Base-by-base conservation (phyloP, 1,284 basidiomycete species). In the Cronartium quercuum region DNA sequence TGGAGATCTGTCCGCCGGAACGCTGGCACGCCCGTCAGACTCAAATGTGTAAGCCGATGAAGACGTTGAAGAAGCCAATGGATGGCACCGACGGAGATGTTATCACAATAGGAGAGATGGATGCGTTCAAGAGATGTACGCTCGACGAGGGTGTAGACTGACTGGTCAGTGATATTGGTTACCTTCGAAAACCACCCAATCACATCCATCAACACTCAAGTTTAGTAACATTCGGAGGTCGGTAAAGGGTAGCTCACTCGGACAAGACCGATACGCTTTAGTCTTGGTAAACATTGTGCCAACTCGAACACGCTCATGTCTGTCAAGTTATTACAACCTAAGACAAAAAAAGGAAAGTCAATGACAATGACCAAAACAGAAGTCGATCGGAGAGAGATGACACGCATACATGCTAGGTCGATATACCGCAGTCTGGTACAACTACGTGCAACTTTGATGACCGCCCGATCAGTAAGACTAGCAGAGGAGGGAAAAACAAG, bases 81-180 rank as follows among this genome's bases (percentile, higher is more conserved):
- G 66, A 98, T 88, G 13, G 94, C 94, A 81, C 90, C 87, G 77
- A 98, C 91, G 4, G 90, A 88, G 76, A 99, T 90, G 79, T 96
- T 92, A 80, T 97, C 92, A 83, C 96, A 99, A 82, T 98, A 98
- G 1, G 93, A 96, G 34, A 99, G 85, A 82, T 99, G 96, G 40
- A 99, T 92, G 42, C 96, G 88, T 81, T 99, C 96, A 29, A 98
- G 86, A 38, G 80, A 81, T 1, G 92, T 91, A 7, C 85, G 82
- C 58, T 84, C 84, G 3, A 89, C 91, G 9, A 99, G 86, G 0
- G 92, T 87, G 79, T 91, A 91, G 37, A 98, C 89, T 0, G 92
- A 92, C 79, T 92, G 88, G 80, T 98, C 95, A 2, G 96, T 98
- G 68, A 99, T 84, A 79, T 94, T 92, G 79, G 85, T 87, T 65